These are phyloP conservation scores for Pelargonium cotyledonis DNA, from an alignment of 441 rosid species.

Conservation along the genomic window DNA sequence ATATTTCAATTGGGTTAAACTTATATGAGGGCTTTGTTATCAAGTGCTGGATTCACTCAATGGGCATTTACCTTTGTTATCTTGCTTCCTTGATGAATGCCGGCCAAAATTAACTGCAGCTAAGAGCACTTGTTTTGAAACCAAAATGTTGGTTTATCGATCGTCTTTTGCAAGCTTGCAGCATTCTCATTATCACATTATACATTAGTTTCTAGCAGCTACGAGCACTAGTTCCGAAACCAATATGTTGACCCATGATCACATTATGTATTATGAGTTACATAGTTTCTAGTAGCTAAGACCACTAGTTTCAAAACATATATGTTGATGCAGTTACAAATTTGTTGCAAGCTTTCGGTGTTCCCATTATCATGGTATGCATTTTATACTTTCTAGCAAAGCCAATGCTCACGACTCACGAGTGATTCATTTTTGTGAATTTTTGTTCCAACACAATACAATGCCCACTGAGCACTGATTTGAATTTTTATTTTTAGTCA, in stretches of 20 bases:
- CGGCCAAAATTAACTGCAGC: background rate
- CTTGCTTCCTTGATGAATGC: background rate
- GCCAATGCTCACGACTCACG: background rate
- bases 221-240: no score
- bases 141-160: background rate
- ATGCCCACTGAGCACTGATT: background rate
- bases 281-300: no score
- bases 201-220: background rate
- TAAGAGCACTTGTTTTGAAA: background rate
- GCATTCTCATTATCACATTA: background rate
- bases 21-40: background rate
- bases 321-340: no score
- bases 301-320: no score
- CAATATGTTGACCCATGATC: no score
- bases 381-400: background rate
- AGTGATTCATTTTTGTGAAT: background rate
- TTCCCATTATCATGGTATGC: background rate
- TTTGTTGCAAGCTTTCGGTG: background rate
- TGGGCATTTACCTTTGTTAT: background rate
- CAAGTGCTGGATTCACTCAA: background rate
- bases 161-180: background rate
- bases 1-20: background rate
- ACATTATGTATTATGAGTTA: no score
- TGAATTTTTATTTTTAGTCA: background rate
- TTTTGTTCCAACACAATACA: background rate